Conservation (phyloP, 768 basidiomycete genomes). For the Sarcomyxa edulis region DNA sequence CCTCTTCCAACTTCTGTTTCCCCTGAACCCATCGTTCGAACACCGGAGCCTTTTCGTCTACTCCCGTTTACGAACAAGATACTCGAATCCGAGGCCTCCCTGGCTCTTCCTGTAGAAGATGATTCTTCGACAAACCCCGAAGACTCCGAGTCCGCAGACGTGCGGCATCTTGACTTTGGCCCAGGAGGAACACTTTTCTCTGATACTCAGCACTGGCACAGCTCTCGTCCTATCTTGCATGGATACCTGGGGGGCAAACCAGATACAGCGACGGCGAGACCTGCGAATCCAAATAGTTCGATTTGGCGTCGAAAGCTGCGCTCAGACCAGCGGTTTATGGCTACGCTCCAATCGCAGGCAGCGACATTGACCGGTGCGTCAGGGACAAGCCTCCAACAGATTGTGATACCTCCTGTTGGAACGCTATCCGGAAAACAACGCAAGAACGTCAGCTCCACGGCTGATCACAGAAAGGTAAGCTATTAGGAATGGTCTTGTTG, state of each 20-base stretch:
- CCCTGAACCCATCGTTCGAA: neutral
- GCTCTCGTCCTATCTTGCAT: conserved; percentile 39
- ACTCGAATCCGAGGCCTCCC: conserved; percentile 20
- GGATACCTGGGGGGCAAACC: conserved; percentile 46
- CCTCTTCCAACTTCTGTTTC: conserved; percentile 5
- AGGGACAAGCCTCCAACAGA: conserved; percentile 45
- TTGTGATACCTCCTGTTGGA: conserved; percentile 44
- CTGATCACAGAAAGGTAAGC: too few species aligned
- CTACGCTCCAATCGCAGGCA: conserved; percentile 49
- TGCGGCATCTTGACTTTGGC: conserved; percentile 32
- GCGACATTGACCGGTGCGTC: conserved; percentile 60
- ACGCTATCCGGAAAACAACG: conserved; percentile 10
- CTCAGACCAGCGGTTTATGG: conserved; percentile 54
- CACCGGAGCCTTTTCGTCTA: conserved; percentile 13
- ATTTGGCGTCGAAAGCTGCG: conserved; percentile 30
- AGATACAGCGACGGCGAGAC: conserved; percentile 28
- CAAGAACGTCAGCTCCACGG: too few species aligned
- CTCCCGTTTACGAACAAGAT: conserved; percentile 34
- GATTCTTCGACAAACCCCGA: too few species aligned
- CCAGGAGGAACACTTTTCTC: conserved; percentile 32
- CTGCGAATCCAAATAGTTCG: too few species aligned
- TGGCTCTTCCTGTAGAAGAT: conserved; percentile 13
- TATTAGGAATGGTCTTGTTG: too few species aligned
- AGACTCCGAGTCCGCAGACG: too few species aligned
- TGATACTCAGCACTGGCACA: conserved; percentile 62